Conservation (phyloP, 306 rosid species). For the Medicago truncatula region DNA sequence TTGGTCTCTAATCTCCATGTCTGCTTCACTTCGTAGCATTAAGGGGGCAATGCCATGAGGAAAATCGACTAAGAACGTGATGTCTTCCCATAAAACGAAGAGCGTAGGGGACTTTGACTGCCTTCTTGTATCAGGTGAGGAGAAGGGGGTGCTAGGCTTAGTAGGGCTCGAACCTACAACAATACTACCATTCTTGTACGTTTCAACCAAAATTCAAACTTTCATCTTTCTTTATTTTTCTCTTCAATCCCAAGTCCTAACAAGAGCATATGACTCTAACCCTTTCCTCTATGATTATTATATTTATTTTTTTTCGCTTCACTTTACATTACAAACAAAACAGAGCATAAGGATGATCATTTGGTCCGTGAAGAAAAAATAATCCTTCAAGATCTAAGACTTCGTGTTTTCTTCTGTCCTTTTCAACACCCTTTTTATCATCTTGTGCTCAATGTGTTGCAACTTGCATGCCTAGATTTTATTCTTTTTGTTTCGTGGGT, state of each 20-base stretch:
- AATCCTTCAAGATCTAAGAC: slow-evolving; percentile 33
- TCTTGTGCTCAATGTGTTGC: slow-evolving; percentile 32
- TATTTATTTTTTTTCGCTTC: background rate
- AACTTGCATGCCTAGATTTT: slow-evolving; percentile 45
- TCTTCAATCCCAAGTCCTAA: background rate
- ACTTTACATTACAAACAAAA: slow-evolving; percentile 21
- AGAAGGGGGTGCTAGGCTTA: no score
- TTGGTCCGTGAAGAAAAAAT: slow-evolving; percentile 50
- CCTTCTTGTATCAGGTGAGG: no score
- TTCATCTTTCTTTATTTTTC: background rate
- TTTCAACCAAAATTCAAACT: background rate
- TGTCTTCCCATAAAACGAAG: no score
- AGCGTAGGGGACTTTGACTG: no score
- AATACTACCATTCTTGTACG: no score
- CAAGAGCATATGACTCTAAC: background rate
- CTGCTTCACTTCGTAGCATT: background rate
- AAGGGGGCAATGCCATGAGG: background rate
- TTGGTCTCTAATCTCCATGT: background rate
- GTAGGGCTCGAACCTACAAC: no score
- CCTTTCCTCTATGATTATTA: background rate
- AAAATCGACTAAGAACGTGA: no score
- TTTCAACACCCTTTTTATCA: slow-evolving; percentile 1
- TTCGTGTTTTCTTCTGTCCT: slow-evolving; percentile 21
- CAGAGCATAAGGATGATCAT: slow-evolving; percentile 32
- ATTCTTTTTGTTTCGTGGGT: slow-evolving; percentile 37